These are phyloP conservation scores for Candida verbasci DNA, from an alignment of 805 yeast genomes.

Conservation along the genomic window DNA sequence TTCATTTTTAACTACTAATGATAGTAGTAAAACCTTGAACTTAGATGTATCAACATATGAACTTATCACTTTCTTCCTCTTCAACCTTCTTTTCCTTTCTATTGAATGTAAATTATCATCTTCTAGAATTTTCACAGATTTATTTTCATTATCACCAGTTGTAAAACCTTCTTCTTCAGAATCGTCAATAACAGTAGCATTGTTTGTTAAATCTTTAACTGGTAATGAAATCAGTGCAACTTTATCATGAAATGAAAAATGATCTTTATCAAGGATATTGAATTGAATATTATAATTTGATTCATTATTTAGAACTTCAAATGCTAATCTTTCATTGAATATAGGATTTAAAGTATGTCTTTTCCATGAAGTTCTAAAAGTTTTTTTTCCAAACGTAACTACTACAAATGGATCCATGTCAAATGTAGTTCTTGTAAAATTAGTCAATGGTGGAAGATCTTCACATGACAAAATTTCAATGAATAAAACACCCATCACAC, in stretches of 20 bases:
- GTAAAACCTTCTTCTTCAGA: slow-evolving; percentile 1
- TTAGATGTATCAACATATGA: slow-evolving; percentile 32
- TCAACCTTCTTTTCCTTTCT: slow-evolving; percentile 16
- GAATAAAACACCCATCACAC: slow-evolving; percentile 65
- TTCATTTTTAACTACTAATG: slow-evolving; percentile 25
- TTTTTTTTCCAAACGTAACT: slow-evolving; percentile 82
- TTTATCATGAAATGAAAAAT: slow-evolving; percentile 75
- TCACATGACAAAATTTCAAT: slow-evolving; percentile 70
- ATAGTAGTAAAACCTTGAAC: slow-evolving; percentile 38
- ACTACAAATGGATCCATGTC: slow-evolving; percentile 98
- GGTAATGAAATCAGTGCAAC: slow-evolving; percentile 66
- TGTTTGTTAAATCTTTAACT: slow-evolving; percentile 43
- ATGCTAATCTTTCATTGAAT: slow-evolving; percentile 74
- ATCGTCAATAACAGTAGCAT: slow-evolving; percentile 24
- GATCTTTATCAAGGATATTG: slow-evolving; percentile 79
- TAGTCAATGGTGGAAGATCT: slow-evolving; percentile 73
- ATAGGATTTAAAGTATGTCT: slow-evolving; percentile 80
- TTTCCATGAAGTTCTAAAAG: slow-evolving; percentile 80
- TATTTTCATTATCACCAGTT: slow-evolving; percentile 8
- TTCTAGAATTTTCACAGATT: slow-evolving; percentile 7
- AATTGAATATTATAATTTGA: slow-evolving; percentile 61
- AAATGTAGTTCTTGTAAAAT: slow-evolving; percentile 69
- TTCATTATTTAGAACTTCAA: slow-evolving; percentile 71
- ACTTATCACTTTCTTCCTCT: slow-evolving; percentile 22
- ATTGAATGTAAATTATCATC: slow-evolving; percentile 12